Evolutionary conservation across 2,329 filamentous ascomycete species (phyloP).

Genomic region (Diaporthe ampelina): DNA sequence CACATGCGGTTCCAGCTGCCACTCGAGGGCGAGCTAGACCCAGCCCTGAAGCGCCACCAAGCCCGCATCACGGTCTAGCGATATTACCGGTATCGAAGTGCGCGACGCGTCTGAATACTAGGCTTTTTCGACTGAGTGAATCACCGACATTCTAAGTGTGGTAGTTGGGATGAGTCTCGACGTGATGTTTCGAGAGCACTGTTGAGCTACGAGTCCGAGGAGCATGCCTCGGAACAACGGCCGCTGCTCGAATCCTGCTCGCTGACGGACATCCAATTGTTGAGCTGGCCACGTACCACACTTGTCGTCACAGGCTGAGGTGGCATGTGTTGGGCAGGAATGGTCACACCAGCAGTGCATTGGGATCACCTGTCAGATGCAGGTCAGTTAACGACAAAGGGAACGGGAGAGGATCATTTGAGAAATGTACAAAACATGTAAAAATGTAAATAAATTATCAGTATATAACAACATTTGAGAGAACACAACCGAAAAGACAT

Average conservation of each 20-base stretch:
- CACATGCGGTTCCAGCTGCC: not conserved
- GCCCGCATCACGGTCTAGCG: not conserved
- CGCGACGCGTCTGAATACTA: not conserved
- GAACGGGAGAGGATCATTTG: not conserved
- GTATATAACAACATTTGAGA: not conserved
- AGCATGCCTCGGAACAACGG: not conserved
- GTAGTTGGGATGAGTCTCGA: not conserved
- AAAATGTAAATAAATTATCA: not conserved
- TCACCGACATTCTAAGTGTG: no score
- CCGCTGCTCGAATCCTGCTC: no score
- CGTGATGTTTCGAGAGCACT: not conserved
- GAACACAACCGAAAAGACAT: no score
- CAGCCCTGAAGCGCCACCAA: not conserved
- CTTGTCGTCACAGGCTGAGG: not conserved
- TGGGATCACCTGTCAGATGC: not conserved
- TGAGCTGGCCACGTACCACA: not conserved
- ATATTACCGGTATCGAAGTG: not conserved
- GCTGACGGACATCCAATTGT: not conserved
- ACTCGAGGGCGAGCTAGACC: not conserved
- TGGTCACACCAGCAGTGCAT: not conserved
- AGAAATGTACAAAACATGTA: not conserved
- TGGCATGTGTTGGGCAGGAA: not conserved
- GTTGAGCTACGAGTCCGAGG: not conserved
- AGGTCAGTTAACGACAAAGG: not conserved
- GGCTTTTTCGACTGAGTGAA: not conserved